Conservation (phyloP, 257 asterid species). For the Agastache rugosa region DNA sequence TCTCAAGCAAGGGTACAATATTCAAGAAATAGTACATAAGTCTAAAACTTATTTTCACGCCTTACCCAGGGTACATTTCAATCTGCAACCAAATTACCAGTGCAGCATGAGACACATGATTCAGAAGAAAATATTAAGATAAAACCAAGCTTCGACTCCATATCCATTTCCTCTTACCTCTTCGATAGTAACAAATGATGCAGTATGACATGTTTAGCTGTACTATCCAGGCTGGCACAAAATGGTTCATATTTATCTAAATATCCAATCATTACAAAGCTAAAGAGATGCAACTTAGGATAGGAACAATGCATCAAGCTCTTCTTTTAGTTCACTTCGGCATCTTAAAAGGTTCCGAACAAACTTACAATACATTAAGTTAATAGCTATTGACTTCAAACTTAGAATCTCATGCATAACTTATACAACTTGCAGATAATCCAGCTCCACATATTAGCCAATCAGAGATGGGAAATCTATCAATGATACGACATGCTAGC, state of each 20-base stretch:
- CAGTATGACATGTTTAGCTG: neutral
- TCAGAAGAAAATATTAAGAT: constrained; percentile 29
- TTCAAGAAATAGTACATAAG: constrained; percentile 22
- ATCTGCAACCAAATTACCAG: constrained; percentile 61
- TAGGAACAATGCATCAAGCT: constrained; percentile 2
- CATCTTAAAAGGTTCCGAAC: constrained; percentile 15
- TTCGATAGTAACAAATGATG: constrained; percentile 7
- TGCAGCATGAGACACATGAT: constrained; percentile 29
- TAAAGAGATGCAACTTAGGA: constrained; percentile 7
- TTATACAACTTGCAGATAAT: neutral
- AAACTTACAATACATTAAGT: constrained; percentile 9
- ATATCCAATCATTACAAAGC: constrained; percentile 16
- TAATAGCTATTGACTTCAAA: constrained; percentile 1
- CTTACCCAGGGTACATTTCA: constrained; percentile 77
- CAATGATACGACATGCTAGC: neutral
- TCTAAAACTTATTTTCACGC: constrained; percentile 7
- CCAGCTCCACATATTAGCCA: constrained; percentile 1
- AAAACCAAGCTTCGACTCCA: neutral
- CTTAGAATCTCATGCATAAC: neutral
- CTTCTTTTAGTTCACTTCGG: constrained; percentile 21
- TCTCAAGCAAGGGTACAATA: constrained; percentile 26
- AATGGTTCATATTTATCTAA: neutral
- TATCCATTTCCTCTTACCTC: no score
- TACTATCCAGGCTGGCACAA: neutral
- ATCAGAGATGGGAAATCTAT: neutral